Conservation (phyloP, 2,329 filamentous ascomycete genomes). For the Chaetomiaceae sp. region DNA sequence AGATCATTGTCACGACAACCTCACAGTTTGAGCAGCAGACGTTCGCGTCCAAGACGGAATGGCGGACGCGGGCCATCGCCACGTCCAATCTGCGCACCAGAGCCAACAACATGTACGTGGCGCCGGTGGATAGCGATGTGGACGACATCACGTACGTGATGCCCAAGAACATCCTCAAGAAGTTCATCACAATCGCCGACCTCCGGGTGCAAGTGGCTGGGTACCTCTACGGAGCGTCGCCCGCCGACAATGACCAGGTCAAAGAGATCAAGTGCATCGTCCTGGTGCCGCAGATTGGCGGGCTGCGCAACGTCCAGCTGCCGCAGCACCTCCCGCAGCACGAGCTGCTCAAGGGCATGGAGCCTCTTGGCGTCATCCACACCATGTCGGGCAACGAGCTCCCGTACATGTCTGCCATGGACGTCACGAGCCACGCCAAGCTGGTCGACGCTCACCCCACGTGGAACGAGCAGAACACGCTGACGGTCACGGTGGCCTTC, state of each 20-base stretch:
- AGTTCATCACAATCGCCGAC: conserved; percentile 96
- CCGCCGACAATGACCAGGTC: conserved; percentile 90
- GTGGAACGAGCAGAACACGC: conserved; percentile 83
- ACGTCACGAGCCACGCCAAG: conserved; percentile 90
- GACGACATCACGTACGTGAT: conserved; percentile 96
- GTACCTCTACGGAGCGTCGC: conserved; percentile 89
- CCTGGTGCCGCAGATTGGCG: conserved; percentile 95
- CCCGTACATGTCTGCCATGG: conserved; percentile 90
- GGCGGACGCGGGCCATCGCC: conserved; percentile 93
- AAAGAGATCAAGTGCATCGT: conserved; percentile 97
- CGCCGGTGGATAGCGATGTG: conserved; percentile 85
- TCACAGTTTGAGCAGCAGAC: conserved; percentile 97
- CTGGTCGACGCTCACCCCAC: conserved; percentile 76
- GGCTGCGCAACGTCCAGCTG: conserved; percentile 84
- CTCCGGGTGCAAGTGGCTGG: conserved; percentile 94
- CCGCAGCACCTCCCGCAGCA: conserved; percentile 88
- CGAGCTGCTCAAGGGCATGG: conserved; percentile 79
- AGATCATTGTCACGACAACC: conserved; percentile 96
- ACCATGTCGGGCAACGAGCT: conserved; percentile 92
- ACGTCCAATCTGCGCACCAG: conserved; percentile 91
- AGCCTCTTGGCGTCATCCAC: conserved; percentile 92
- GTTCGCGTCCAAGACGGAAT: conserved; percentile 97
- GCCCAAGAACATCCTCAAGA: conserved; percentile 98
- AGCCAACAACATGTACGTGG: conserved; percentile 98
- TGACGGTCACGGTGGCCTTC: conserved; percentile 94